Conservation (phyloP, 116 monocot genomes). For the Phalaenopsis hybrid region DNA sequence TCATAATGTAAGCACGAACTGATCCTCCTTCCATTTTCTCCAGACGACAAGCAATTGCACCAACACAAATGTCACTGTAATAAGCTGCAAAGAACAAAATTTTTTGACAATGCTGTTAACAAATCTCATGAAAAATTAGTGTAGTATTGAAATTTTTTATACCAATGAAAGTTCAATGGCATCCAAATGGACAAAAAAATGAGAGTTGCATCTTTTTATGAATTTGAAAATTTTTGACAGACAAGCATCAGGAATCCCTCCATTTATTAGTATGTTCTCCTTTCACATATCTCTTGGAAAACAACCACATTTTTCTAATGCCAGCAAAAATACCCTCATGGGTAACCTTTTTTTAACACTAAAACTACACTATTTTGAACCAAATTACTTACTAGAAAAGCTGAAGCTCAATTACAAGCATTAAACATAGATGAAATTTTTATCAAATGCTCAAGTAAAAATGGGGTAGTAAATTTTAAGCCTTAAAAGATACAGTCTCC, state of each 20-base stretch:
- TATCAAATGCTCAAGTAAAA: background rate
- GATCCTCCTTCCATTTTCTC: conserved; percentile 80
- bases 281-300: background rate
- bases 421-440: background rate
- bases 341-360: background rate
- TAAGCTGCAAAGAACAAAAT: conserved; percentile 46
- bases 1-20: conserved; percentile 25
- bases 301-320: background rate
- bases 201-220: background rate
- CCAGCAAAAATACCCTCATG: background rate
- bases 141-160: background rate
- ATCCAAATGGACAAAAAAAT: background rate
- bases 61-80: conserved; percentile 93
- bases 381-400: background rate
- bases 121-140: background rate
- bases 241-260: background rate
- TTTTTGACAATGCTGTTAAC: background rate
- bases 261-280: background rate
- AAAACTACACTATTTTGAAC: background rate
- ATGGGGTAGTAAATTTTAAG: background rate
- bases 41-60: conserved; percentile 84
- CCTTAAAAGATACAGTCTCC: background rate
- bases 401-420: background rate
- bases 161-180: background rate
- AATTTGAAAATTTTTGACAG: background rate